These are phyloP conservation scores for Vanderwaltozyma verrucispora DNA, from an alignment of 805 yeast genomes.

Conservation along the genomic window DNA sequence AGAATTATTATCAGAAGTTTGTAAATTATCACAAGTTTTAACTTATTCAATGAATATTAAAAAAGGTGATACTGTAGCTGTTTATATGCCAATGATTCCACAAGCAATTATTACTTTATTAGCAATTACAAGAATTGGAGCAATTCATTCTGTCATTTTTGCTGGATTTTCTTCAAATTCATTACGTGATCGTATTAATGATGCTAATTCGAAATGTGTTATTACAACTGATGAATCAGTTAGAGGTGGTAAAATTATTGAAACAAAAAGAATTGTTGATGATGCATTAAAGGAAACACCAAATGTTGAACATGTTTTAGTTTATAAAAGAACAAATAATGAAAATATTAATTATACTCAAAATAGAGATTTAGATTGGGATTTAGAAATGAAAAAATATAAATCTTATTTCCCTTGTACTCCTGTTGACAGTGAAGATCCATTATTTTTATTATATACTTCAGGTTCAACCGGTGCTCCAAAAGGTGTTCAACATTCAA, in stretches of 20 bases:
- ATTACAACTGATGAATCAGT: constrained; percentile 75
- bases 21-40: constrained; percentile 60
- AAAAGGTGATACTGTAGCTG: constrained; percentile 81
- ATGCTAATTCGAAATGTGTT: constrained; percentile 61
- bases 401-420: constrained; percentile 64
- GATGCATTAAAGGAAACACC: constrained; percentile 65
- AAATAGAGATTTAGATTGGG: constrained; percentile 67
- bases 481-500: constrained; percentile 74
- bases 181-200: constrained; percentile 57
- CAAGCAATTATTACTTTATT: constrained; percentile 66
- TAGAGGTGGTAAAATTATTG: constrained; percentile 74
- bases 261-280: constrained; percentile 74
- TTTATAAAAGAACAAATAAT: constrained; percentile 64
- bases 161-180: constrained; percentile 77
- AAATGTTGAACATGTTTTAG: constrained; percentile 57
- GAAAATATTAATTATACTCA: constrained; percentile 35
- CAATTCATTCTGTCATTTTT: constrained; percentile 74
- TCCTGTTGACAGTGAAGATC: constrained; percentile 71
- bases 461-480: constrained; percentile 87
- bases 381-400: constrained; percentile 54
- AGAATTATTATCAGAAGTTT: constrained; percentile 60
- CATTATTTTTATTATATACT: constrained; percentile 69
- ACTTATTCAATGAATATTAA: constrained; percentile 49
- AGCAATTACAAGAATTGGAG: constrained; percentile 75
- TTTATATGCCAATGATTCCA: constrained; percentile 79